Evolutionary conservation across 495 filamentous ascomycete species (phyloP).

Genomic region (Aspergillus avenaceus): DNA sequence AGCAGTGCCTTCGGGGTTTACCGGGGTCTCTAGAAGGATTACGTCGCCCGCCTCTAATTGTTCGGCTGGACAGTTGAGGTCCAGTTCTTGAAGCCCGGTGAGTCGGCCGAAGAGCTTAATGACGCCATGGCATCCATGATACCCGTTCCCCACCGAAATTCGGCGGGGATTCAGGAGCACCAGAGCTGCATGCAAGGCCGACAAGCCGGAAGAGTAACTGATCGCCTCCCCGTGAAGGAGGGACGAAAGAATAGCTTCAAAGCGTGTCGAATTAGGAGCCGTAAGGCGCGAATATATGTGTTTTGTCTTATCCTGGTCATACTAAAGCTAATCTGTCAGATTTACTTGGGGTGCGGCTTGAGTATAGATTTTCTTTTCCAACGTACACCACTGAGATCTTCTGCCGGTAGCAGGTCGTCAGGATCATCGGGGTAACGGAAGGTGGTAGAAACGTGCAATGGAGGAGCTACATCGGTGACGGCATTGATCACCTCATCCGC

Average conservation of each 20-base stretch:
- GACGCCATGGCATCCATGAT: conserved; percentile 91
- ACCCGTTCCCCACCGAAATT: conserved; percentile 75
- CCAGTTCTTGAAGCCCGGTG: conserved; percentile 62
- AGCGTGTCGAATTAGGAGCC: conserved; percentile 72
- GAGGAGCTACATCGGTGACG: conserved; percentile 73
- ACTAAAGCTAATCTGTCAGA: conserved; percentile 9
- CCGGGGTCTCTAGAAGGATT: conserved; percentile 85
- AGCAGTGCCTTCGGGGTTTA: conserved; percentile 85
- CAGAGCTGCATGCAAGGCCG: conserved; percentile 80
- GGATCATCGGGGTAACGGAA: conserved; percentile 76
- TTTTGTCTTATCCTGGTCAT: conserved; percentile 19
- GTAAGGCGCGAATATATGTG: conserved; percentile 75
- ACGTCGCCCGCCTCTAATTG: conserved; percentile 70
- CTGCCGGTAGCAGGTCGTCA: conserved; percentile 47
- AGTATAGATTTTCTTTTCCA: too few species aligned
- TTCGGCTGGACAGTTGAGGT: conserved; percentile 54
- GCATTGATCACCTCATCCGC: conserved; percentile 75
- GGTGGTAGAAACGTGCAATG: conserved; percentile 83
- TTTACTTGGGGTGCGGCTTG: too few species aligned
- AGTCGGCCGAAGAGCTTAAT: conserved; percentile 66
- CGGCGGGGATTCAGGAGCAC: conserved; percentile 71
- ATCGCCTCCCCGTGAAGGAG: conserved; percentile 65
- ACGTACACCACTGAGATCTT: conserved; percentile 34
- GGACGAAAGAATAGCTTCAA: conserved; percentile 73
- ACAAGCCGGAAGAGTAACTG: conserved; percentile 80